Conservation (phyloP, 805 yeast species). For the Lipomyces chichibuensis region DNA sequence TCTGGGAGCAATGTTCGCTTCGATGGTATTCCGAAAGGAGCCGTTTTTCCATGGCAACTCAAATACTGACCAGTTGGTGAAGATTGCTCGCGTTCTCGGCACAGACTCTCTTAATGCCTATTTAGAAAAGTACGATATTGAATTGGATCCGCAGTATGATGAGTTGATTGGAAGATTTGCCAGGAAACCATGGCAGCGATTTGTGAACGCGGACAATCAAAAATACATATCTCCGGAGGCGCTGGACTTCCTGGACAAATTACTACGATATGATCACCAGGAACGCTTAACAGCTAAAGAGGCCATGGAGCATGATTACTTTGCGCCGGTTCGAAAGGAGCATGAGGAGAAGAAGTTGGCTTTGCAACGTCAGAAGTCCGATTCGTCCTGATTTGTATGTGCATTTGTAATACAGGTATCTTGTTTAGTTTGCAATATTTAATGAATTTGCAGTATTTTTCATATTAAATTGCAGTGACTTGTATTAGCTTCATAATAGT, state of each 20-base stretch:
- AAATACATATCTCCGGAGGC: constrained; percentile 71
- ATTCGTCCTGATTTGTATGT: neutral
- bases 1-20: constrained; percentile 88
- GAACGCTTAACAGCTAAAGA: constrained; percentile 86
- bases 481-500: neutral
- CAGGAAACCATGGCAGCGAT: constrained; percentile 83
- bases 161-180: constrained; percentile 71
- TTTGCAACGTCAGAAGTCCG: neutral
- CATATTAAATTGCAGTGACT: neutral
- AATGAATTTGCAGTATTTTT: neutral
- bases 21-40: constrained; percentile 85
- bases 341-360: constrained; percentile 24
- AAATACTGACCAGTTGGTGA: constrained; percentile 87
- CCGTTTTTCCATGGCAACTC: constrained; percentile 92
- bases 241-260: constrained; percentile 76
- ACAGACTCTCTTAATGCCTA: constrained; percentile 76
- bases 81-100: constrained; percentile 85
- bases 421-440: neutral
- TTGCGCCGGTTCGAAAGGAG: constrained; percentile 43
- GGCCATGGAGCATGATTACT: constrained; percentile 69
- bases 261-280: constrained; percentile 84
- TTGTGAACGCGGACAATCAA: constrained; percentile 69
- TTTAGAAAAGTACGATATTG: constrained; percentile 69
- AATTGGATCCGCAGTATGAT: constrained; percentile 73
- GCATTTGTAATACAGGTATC: constrained; percentile 1